A percentile compares a stretch with the other conserved stretches of the same genome.
These are phyloP conservation scores for Aphanomyces euteiches DNA, from an alignment of 352 stramenopile species.

Conservation along the genomic window DNA sequence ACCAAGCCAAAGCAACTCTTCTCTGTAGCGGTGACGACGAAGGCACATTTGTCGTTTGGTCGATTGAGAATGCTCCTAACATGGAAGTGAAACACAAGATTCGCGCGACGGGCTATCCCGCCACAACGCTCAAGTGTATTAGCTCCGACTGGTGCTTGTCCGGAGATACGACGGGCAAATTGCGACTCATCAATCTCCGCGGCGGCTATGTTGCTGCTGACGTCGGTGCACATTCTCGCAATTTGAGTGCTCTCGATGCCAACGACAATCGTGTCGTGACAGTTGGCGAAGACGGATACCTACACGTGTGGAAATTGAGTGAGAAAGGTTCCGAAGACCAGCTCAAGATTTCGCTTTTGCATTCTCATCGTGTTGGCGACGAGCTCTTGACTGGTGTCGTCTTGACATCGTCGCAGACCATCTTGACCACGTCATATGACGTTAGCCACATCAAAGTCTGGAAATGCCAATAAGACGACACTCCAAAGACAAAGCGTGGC, in stretches of 20 bases:
- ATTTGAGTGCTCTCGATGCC: constrained; percentile 59
- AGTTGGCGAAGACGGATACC: constrained; percentile 71
- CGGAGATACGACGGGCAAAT: constrained; percentile 53
- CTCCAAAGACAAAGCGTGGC: too few relatives aligned
- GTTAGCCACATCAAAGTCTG: constrained; percentile 66
- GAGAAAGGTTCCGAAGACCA: constrained; percentile 9
- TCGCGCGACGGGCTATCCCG: constrained; percentile 41
- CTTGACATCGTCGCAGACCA: constrained; percentile 45
- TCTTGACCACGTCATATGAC: constrained; percentile 65
- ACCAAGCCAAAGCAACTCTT: constrained; percentile 37
- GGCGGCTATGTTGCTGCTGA: constrained; percentile 36
- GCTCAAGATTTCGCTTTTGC: constrained; percentile 47
- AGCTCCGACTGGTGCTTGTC: constrained; percentile 51
- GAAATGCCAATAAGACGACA: constrained; percentile 21
- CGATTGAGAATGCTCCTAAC: not conserved
- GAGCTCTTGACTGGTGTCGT: constrained; percentile 58
- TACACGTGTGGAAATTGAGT: constrained; percentile 71
- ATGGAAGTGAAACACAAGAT: constrained; percentile 58
- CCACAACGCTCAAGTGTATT: constrained; percentile 54
- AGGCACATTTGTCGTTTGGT: constrained; percentile 35
- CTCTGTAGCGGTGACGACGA: constrained; percentile 59
- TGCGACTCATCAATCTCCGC: constrained; percentile 58
- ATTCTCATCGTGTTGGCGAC: constrained; percentile 58
- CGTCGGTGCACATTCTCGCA: constrained; percentile 62
- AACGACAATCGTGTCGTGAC: constrained; percentile 51